These are phyloP conservation scores for Populus hybrid DNA, from an alignment of 441 rosid genomes.

Conservation along the genomic window DNA sequence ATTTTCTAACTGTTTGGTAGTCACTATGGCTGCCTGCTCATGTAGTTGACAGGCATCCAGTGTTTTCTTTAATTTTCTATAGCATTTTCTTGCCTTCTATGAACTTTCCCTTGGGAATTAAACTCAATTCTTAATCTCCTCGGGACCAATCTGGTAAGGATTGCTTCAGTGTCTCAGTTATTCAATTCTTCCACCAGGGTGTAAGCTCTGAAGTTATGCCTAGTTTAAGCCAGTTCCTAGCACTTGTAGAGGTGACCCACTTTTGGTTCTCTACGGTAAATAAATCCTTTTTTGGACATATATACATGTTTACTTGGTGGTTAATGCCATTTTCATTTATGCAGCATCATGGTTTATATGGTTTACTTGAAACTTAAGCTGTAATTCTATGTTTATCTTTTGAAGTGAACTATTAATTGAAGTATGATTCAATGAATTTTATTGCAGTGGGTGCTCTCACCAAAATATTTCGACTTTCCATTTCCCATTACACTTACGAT, in stretches of 20 bases:
- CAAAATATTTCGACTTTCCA: slow-evolving; percentile 90
- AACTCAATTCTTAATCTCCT: too few relatives aligned
- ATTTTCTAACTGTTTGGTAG: too few relatives aligned
- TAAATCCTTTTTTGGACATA: neutral
- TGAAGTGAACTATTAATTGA: neutral
- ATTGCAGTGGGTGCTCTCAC: slow-evolving; percentile 99
- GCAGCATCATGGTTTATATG: neutral
- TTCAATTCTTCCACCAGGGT: neutral
- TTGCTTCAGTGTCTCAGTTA: too few relatives aligned
- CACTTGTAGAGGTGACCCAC: neutral
- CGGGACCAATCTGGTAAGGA: too few relatives aligned
- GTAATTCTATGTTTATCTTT: slow-evolving; percentile 5
- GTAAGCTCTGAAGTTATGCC: neutral
- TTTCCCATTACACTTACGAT: slow-evolving; percentile 91
- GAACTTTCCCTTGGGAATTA: too few relatives aligned
- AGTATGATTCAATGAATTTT: slow-evolving; percentile 15
- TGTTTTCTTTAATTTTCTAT: too few relatives aligned
- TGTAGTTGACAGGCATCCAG: too few relatives aligned
- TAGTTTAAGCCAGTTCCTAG: neutral
- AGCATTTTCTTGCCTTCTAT: too few relatives aligned
- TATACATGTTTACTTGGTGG: neutral
- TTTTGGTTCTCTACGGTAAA: too few relatives aligned
- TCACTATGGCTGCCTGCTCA: too few relatives aligned
- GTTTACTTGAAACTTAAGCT: slow-evolving; percentile 6
- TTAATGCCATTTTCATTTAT: neutral